Percentiles rank a stretch among this genome's conserved stretches.
These are phyloP conservation scores for Truncatella angustata DNA, from an alignment of 2,329 filamentous ascomycete species.

Conservation along the genomic window DNA sequence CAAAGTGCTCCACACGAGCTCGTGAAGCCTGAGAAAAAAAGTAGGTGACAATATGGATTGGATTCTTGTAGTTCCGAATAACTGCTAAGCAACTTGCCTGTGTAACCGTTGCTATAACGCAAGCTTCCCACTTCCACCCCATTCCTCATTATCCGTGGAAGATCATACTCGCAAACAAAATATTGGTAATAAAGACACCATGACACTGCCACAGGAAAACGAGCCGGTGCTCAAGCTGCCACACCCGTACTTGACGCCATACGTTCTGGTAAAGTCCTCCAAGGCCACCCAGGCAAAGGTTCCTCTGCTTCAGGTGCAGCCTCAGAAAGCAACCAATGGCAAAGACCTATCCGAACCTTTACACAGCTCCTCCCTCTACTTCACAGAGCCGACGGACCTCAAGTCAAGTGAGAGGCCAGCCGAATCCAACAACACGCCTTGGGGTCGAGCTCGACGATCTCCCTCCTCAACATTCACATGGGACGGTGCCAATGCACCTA, in stretches of 20 bases:
- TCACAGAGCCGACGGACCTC: conserved; percentile 44
- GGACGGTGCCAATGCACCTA: conserved; percentile 39
- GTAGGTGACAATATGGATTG: too few relatives aligned
- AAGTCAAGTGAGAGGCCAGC: conserved; percentile 49
- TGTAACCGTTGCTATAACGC: too few relatives aligned
- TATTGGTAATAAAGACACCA: conserved; percentile 10
- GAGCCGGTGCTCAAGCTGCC: conserved; percentile 47
- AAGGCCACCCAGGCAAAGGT: conserved; percentile 21
- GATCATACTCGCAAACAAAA: background rate
- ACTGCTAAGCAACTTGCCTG: too few relatives aligned
- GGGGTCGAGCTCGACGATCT: conserved; percentile 54
- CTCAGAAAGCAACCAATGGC: conserved; percentile 25
- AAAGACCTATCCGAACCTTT: conserved; percentile 30
- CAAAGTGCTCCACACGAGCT: background rate
- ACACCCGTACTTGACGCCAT: conserved; percentile 48
- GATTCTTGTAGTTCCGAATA: too few relatives aligned
- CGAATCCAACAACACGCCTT: conserved; percentile 53
- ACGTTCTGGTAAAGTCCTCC: conserved; percentile 36
- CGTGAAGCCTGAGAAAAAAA: background rate
- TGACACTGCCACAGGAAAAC: conserved; percentile 22
- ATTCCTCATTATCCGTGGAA: background rate
- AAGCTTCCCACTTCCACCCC: background rate
- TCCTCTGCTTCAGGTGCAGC: conserved; percentile 35
- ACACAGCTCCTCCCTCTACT: conserved; percentile 36
- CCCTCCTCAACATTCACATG: conserved; percentile 45